Conservation (phyloP, 352 stramenopile species). For the Phytophthora brassicae region DNA sequence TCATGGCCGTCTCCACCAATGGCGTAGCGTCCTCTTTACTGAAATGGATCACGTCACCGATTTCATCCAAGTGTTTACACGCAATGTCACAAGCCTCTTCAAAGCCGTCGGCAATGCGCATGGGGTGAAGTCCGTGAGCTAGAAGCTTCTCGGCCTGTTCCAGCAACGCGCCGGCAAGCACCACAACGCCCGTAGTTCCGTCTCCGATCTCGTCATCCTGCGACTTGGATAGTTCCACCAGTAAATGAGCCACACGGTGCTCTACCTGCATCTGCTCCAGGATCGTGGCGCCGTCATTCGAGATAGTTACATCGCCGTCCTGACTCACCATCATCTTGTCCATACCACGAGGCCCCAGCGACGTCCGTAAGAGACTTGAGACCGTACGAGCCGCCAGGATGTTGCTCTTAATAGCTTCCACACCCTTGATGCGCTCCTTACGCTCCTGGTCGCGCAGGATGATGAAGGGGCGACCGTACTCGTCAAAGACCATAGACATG, state of each 20-base stretch:
- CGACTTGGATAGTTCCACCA: slow-evolving; percentile 98
- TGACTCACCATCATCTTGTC: slow-evolving; percentile 99
- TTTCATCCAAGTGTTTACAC: slow-evolving; percentile 94
- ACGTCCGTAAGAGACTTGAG: slow-evolving; percentile 96
- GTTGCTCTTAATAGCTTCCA: slow-evolving; percentile 99
- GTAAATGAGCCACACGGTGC: slow-evolving; percentile 97
- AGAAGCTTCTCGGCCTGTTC: slow-evolving; percentile 98
- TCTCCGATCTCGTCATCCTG: slow-evolving; percentile 99
- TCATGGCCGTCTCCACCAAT: slow-evolving; percentile 97
- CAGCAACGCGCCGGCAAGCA: slow-evolving; percentile 96
- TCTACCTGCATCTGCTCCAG: slow-evolving; percentile 99
- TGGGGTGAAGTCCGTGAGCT: slow-evolving; percentile 96
- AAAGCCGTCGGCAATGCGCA: slow-evolving; percentile 98
- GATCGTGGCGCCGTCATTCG: slow-evolving; percentile 99
- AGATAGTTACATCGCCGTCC: slow-evolving; percentile 99
- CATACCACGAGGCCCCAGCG: slow-evolving; percentile 95
- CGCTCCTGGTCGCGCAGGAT: slow-evolving; percentile 99
- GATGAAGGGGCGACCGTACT: slow-evolving; percentile 99
- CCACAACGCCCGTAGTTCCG: slow-evolving; percentile 99
- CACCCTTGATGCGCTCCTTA: slow-evolving; percentile 97
- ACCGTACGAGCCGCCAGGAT: slow-evolving; percentile 98
- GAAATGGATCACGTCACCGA: slow-evolving; percentile 97
- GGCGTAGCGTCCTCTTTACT: slow-evolving; percentile 93
- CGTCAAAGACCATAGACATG: slow-evolving; percentile 96
- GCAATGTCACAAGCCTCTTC: slow-evolving; percentile 97